These are phyloP conservation scores for Candida gigantensis DNA, from an alignment of 1,139 yeast species.

Conservation along the genomic window DNA sequence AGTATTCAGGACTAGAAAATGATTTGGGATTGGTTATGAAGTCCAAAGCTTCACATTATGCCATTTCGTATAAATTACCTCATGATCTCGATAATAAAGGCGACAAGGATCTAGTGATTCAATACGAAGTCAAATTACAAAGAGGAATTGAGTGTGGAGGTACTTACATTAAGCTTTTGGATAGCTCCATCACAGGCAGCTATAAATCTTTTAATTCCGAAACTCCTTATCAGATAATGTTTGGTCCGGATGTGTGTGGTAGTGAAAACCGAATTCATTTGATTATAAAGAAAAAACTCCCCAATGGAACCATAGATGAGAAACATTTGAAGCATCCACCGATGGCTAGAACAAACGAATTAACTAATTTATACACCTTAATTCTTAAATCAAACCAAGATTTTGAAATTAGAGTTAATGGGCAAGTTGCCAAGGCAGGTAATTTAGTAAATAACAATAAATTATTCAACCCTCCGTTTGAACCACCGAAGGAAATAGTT, in stretches of 20 bases:
- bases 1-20: slow-evolving; percentile 56
- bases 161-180: slow-evolving; percentile 75
- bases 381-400: slow-evolving; percentile 63
- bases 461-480: slow-evolving; percentile 60
- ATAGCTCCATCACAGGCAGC: slow-evolving; percentile 24
- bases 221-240: slow-evolving; percentile 82
- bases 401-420: slow-evolving; percentile 81
- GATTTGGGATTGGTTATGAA: slow-evolving; percentile 79
- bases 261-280: slow-evolving; percentile 76
- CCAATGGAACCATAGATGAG: slow-evolving; percentile 59
- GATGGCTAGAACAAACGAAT: slow-evolving; percentile 56
- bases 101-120: slow-evolving; percentile 73
- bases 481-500: slow-evolving; percentile 60
- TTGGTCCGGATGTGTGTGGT: slow-evolving; percentile 95
- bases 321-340: slow-evolving; percentile 71
- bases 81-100: slow-evolving; percentile 54
- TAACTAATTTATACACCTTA: slow-evolving; percentile 73
- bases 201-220: slow-evolving; percentile 33
- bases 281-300: slow-evolving; percentile 62
- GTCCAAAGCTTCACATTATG: slow-evolving; percentile 76
- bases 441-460: slow-evolving; percentile 52
- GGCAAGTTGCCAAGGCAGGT: slow-evolving; percentile 71
- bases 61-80: slow-evolving; percentile 64
- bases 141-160: slow-evolving; percentile 81
- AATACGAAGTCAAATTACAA: slow-evolving; percentile 85